Conservation (phyloP, 2,329 filamentous ascomycete species). For the Epichloe uncinata region DNA sequence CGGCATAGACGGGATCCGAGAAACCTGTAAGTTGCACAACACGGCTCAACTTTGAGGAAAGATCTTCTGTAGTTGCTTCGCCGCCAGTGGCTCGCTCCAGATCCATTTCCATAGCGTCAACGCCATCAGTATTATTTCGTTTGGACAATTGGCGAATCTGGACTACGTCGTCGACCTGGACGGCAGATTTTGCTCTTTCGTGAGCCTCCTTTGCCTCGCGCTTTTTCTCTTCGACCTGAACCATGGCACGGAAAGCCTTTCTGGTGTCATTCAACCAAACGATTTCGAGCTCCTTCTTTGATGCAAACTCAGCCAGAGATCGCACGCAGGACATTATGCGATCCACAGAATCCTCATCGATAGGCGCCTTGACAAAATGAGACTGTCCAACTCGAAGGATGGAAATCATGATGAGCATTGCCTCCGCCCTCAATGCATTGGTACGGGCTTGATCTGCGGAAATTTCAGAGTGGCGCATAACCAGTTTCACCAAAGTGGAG, state of each 20-base stretch:
- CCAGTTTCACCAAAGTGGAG: constrained; percentile 88
- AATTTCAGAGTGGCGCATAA: constrained; percentile 94
- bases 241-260: constrained; percentile 94
- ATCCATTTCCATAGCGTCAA: constrained; percentile 78
- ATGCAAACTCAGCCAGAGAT: constrained; percentile 75
- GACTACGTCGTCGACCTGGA: constrained; percentile 93
- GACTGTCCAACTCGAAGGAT: constrained; percentile 96
- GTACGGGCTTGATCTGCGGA: constrained; percentile 76
- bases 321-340: constrained; percentile 96
- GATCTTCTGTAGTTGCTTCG: constrained; percentile 68
- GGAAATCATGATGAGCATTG: constrained; percentile 99
- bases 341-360: constrained; percentile 97
- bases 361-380: constrained; percentile 94
- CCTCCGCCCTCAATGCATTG: constrained; percentile 87
- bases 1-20: constrained; percentile 96
- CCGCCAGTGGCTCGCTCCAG: constrained; percentile 90
- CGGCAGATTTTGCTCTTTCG: constrained; percentile 83
- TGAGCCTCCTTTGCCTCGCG: constrained; percentile 85
- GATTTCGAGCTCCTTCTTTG: constrained; percentile 80
- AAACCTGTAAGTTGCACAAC: constrained; percentile 97
- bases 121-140: constrained; percentile 71
- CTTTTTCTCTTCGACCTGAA: constrained; percentile 95
- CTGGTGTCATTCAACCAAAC: constrained; percentile 92
- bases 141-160: constrained; percentile 85
- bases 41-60: constrained; percentile 86